phyloP scores from a whole-genome alignment of 495 filamentous ascomycete species.

The Penicillium macrosclerotiorum region DNA sequence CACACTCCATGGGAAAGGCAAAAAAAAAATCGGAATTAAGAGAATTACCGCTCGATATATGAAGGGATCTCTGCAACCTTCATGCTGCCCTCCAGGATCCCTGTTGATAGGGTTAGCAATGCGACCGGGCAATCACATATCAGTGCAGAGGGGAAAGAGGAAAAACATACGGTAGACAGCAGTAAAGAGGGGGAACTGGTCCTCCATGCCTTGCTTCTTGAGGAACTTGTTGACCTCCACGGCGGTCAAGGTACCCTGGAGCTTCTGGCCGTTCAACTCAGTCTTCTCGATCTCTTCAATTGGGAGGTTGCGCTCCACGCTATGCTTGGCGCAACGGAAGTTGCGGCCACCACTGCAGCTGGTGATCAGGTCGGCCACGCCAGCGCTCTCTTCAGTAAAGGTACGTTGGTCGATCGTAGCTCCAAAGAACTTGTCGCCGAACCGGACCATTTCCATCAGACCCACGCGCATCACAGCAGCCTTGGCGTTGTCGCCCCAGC shows the following conservation, averaged over 20 bases:
- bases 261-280: conserved; percentile 94
- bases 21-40: conserved; percentile 15
- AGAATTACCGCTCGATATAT: conserved; percentile 44
- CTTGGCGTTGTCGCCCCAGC: conserved; percentile 98
- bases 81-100: conserved; percentile 42
- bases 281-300: conserved; percentile 84
- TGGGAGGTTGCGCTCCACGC: conserved; percentile 70
- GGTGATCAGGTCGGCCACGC: conserved; percentile 95
- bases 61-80: conserved; percentile 42
- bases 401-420: conserved; percentile 74
- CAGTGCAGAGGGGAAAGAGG: neutral
- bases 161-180: conserved; percentile 62
- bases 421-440: conserved; percentile 88
- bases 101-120: conserved; percentile 26
- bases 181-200: conserved; percentile 88
- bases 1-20: conserved; percentile 15
- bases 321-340: conserved; percentile 88
- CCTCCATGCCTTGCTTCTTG: conserved; percentile 69
- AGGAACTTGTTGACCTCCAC: conserved; percentile 87
- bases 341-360: conserved; percentile 89
- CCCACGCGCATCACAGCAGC: conserved; percentile 96
- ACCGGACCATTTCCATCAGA: conserved; percentile 90
- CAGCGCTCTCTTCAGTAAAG: conserved; percentile 94
- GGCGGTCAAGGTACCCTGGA: conserved; percentile 91
- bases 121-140: neutral